Evolutionary conservation across 1,284 basidiomycete genomes (phyloP).

Genomic region (Malassezia equina): DNA sequence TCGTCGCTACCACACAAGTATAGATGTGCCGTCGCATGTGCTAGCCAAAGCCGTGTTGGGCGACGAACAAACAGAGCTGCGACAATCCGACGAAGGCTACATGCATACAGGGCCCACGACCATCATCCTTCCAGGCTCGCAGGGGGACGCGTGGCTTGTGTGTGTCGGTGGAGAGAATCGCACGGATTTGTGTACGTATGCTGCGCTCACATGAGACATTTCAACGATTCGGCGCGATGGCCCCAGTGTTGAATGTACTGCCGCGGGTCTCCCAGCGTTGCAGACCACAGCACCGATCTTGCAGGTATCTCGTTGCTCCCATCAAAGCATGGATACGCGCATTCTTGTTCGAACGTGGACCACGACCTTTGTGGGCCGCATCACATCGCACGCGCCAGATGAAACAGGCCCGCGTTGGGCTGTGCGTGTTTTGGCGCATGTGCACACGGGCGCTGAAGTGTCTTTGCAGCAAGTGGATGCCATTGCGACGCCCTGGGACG

Average conservation of each 20-base stretch:
- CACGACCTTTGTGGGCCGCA: neutral
- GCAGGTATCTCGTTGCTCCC: constrained; percentile 1
- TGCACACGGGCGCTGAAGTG: neutral
- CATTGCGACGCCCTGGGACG: neutral
- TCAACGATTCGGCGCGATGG: neutral
- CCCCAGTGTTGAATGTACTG: neutral
- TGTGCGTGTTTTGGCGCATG: neutral
- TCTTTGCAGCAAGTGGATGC: neutral
- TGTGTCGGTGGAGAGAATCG: constrained; percentile 9
- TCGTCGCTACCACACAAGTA: constrained; percentile 8
- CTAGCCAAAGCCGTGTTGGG: constrained; percentile 4
- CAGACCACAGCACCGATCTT: constrained; percentile 6
- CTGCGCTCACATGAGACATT: neutral
- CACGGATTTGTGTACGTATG: constrained; percentile 3
- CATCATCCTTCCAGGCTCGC: neutral
- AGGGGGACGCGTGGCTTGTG: neutral
- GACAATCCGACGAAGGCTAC: neutral
- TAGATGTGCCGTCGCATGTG: constrained; percentile 13
- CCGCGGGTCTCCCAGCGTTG: neutral
- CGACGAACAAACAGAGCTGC: constrained; percentile 2
- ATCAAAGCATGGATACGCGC: neutral
- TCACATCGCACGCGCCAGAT: neutral
- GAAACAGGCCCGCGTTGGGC: neutral
- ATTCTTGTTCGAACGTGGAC: constrained; percentile 3
- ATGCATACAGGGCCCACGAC: neutral